Evolutionary conservation across 169 alveolate species (phyloP).

Genomic region (Amoebophrya sp.): DNA sequence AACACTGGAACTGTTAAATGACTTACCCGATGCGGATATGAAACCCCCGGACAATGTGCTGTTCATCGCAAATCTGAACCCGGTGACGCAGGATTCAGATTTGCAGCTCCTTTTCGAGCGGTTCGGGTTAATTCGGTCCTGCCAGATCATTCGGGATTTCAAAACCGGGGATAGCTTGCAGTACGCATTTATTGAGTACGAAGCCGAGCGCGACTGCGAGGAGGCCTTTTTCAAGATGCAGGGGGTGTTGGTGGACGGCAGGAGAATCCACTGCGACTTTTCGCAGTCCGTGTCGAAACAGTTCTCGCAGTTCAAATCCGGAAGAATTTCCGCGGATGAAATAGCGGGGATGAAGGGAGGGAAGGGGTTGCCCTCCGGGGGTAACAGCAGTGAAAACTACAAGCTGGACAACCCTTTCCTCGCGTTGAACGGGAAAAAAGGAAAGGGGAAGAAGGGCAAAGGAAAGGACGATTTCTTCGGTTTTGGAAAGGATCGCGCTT

Average conservation of each 20-base stretch:
- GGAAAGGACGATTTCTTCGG: not conserved
- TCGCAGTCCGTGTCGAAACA: conserved; percentile 41
- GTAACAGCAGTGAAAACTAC: too few relatives aligned
- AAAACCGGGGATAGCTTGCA: conserved; percentile 93
- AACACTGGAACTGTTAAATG: conserved; percentile 92
- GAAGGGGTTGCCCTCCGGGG: not conserved
- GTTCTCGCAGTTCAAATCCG: conserved; percentile 20
- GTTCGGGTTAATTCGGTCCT: conserved; percentile 86
- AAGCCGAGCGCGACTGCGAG: conserved; percentile 85
- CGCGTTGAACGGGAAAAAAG: not conserved
- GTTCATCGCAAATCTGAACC: conserved; percentile 93
- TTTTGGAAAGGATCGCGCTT: too few relatives aligned
- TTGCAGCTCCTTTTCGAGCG: conserved; percentile 77
- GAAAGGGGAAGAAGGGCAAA: not conserved
- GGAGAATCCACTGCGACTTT: conserved; percentile 50
- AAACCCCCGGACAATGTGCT: conserved; percentile 97
- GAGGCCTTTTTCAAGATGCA: conserved; percentile 96
- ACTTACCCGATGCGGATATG: conserved; percentile 95
- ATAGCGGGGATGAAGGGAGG: not conserved
- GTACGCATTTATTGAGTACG: conserved; percentile 97
- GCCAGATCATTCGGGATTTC: conserved; percentile 92
- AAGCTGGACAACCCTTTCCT: too few relatives aligned
- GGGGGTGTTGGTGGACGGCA: conserved; percentile 90
- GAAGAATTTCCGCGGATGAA: not conserved
- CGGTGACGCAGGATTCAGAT: conserved; percentile 91